Percentiles rank a stretch among this genome's conserved stretches.
Evolutionary conservation across 208 protist genomes (phyloP).

Genomic region (Leishmania tarentolae): DNA sequence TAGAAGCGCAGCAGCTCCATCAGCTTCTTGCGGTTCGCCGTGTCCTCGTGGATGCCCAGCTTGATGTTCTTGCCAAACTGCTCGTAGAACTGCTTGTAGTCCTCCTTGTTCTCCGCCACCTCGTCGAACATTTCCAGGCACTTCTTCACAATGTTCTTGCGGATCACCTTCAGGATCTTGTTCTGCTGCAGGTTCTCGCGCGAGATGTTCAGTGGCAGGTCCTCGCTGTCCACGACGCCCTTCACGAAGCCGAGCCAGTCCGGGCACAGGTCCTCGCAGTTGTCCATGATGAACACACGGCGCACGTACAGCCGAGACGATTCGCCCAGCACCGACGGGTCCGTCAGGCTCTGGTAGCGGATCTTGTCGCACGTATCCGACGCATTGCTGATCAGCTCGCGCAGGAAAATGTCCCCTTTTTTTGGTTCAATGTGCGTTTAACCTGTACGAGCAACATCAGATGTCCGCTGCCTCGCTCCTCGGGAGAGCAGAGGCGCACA

Average conservation of each 20-base stretch:
- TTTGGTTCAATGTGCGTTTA: too few species aligned
- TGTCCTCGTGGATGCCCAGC: slow-evolving; percentile 96
- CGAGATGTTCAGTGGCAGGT: slow-evolving; percentile 98
- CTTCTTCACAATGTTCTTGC: slow-evolving; percentile 92
- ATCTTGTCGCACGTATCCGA: too few species aligned
- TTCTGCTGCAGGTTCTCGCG: slow-evolving; percentile 97
- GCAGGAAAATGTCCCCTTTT: too few species aligned
- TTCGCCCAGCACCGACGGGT: too few species aligned
- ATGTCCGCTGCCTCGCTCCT: too few species aligned
- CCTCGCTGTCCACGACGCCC: slow-evolving; percentile 97
- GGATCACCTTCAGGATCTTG: slow-evolving; percentile 92
- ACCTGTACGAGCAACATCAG: too few species aligned
- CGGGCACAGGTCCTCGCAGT: slow-evolving; percentile 93
- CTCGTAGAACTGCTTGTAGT: slow-evolving; percentile 95
- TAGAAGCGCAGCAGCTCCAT: slow-evolving; percentile 95
- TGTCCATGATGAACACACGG: slow-evolving; percentile 96
- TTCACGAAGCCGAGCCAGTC: slow-evolving; percentile 97
- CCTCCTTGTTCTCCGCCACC: slow-evolving; percentile 91
- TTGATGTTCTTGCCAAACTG: slow-evolving; percentile 96
- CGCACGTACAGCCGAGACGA: slow-evolving; percentile 96
- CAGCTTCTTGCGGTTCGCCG: slow-evolving; percentile 93
- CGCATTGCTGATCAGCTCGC: too few species aligned
- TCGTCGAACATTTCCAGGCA: too few species aligned
- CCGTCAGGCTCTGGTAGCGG: too few species aligned
- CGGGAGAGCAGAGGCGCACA: too few species aligned